These are phyloP conservation scores for Lanmaoa rubissima DNA, from an alignment of 768 basidiomycete species.

Conservation along the genomic window DNA sequence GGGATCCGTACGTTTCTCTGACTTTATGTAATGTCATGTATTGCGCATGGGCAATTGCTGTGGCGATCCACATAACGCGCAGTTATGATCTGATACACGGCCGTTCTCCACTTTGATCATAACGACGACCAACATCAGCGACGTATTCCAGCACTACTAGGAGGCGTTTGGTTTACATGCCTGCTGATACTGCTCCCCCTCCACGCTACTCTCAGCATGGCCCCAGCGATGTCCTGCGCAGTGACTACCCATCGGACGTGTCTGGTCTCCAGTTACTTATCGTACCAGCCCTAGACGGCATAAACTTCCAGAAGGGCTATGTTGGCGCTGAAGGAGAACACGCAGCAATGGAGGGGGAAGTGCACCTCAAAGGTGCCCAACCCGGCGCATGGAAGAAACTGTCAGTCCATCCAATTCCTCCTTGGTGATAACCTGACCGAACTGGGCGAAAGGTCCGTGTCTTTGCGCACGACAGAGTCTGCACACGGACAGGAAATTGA, in stretches of 20 bases:
- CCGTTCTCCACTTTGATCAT: background rate
- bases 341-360: conserved; percentile 83
- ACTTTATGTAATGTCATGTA: conserved; percentile 12
- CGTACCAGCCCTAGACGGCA: conserved; percentile 62
- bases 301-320: conserved; percentile 84
- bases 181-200: conserved; percentile 49
- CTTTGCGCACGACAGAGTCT: conserved; percentile 64
- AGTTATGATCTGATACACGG: background rate
- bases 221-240: conserved; percentile 20
- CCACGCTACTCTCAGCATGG: conserved; percentile 60
- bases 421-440: conserved; percentile 13
- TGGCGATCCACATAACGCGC: conserved; percentile 9
- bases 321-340: conserved; percentile 81
- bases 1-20: background rate
- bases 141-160: background rate
- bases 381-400: conserved; percentile 60
- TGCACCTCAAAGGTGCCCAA: conserved; percentile 75
- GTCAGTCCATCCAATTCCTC: conserved; percentile 46
- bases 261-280: conserved; percentile 66
- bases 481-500: conserved; percentile 64
- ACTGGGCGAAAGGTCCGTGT: conserved; percentile 50
- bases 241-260: conserved; percentile 18
- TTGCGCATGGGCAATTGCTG: background rate
- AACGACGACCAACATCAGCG: conserved; percentile 4
- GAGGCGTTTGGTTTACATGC: conserved; percentile 15